Conservation (phyloP, 257 asterid species). For the Solanum pimpinellifolium region DNA sequence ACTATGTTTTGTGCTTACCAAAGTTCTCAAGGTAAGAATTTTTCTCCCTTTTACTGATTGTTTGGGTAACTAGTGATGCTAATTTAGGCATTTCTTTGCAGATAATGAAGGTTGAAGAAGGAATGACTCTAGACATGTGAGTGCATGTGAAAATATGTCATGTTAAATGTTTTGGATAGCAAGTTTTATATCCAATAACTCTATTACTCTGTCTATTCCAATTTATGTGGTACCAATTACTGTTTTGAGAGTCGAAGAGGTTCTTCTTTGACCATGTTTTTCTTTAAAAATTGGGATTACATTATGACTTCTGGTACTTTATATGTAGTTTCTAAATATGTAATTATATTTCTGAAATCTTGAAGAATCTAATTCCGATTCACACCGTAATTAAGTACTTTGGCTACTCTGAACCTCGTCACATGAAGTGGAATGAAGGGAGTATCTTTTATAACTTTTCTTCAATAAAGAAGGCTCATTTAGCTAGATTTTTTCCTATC, state of each 20-base stretch:
- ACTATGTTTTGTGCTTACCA: constrained; percentile 72
- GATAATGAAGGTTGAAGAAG: constrained; percentile 90
- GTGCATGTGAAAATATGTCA: constrained; percentile 6
- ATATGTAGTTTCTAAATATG: background rate
- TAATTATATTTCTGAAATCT: background rate
- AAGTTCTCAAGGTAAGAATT: constrained; percentile 62
- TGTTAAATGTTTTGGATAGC: background rate
- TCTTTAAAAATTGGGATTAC: background rate
- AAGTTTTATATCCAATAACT: background rate
- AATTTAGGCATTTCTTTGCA: constrained; percentile 20
- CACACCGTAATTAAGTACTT: background rate
- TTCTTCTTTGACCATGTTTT: background rate
- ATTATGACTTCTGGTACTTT: background rate
- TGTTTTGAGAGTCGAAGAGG: background rate
- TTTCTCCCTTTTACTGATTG: background rate
- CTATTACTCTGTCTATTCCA: background rate
- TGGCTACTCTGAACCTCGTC: background rate
- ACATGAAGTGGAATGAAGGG: background rate
- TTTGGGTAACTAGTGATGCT: background rate
- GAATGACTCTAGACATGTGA: constrained; percentile 94
- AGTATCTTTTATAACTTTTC: background rate
- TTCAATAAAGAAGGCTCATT: background rate
- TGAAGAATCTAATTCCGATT: background rate
- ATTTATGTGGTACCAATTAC: background rate
- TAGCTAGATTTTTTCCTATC: background rate